Evolutionary conservation across 2,329 filamentous ascomycete genomes (phyloP), one percentile per base, ranked within the genome.

Genomic region (Nothophaeocryptopus gaeumannii): DNA sequence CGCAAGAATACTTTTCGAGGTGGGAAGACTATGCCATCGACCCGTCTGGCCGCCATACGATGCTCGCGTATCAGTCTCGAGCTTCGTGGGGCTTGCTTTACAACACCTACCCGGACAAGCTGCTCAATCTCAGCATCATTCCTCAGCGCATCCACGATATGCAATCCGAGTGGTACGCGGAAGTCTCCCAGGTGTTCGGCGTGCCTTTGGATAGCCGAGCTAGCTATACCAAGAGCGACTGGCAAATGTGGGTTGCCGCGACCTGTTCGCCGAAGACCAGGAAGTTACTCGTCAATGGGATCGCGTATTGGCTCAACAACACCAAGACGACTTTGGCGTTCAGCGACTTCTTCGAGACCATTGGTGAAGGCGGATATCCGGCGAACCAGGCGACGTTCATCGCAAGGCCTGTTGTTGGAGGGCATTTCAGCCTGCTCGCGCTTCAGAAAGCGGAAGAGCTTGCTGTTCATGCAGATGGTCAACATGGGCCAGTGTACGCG

Each of bases 191-290:
- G 13, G 34, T 49, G 14, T 66, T 56, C 50, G 63, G 63, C 36
- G 35, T 64, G 1, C 62, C 65, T 8, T 58, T 67, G 15, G 65
- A 67, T 52, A 64, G 50, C n/a, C 56, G 65, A 8, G 58, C 62
- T 47, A 54, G 42, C 5, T 62, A 63, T 38, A 63, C 60, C 7
- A 67, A 67, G 54, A 59, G 50, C 15, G 64, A 66, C 41, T 80
- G 78, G 77, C 68, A 79, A 54, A 62, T 77, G n/a, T 80, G 75
- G 50, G 64, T 65, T 30, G 78, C 78, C 0, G 72, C 78, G 0
- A 60, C 78, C 10, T 61, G 62, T 10, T 67, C 73, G 10, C 50
- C 55, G 1, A 60, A 64, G 5, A 78, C 77, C 5, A 65, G 72
- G 16, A 58, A 72, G 31, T 67, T 76, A 67, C 75, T 81, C 54